These are phyloP conservation scores for Termitomyces bulborhizus DNA, from an alignment of 768 basidiomycete genomes.

Conservation along the genomic window DNA sequence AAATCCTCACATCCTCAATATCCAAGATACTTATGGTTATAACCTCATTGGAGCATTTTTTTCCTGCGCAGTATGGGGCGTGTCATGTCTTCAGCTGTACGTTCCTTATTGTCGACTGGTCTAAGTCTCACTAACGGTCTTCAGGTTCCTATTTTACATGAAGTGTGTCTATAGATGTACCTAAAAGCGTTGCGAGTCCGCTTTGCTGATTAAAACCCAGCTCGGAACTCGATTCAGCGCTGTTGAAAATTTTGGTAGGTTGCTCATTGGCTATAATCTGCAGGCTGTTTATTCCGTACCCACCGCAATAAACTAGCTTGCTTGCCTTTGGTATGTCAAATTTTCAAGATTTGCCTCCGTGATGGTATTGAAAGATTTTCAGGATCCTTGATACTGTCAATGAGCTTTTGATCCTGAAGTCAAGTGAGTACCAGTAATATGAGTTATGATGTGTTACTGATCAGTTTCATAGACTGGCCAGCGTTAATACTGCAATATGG, in stretches of 20 bases:
- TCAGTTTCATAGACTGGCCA: neutral
- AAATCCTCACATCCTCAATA: neutral
- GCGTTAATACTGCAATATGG: neutral
- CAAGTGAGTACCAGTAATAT: neutral
- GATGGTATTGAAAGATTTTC: neutral
- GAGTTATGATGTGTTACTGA: neutral
- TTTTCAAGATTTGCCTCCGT: too few species aligned
- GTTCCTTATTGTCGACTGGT: neutral
- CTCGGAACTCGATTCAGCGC: neutral
- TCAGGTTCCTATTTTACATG: neutral
- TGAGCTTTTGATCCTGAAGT: neutral
- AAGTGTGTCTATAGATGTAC: neutral
- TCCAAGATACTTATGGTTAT: neutral
- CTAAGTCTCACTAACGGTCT: neutral
- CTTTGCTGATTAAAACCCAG: neutral
- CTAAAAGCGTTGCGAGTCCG: neutral
- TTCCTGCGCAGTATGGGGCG: neutral
- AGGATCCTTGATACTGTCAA: slow-evolving; percentile 1
- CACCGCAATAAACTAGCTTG: neutral
- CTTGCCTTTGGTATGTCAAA: neutral
- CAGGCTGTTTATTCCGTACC: neutral
- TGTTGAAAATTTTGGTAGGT: neutral
- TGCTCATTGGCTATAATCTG: too few species aligned
- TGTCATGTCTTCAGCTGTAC: neutral
- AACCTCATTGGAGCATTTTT: neutral